Percentiles rank a stretch among this genome's conserved stretches.
Evolutionary conservation across 139 green algal species (phyloP).

Genomic region (Diplosphaera chodatii): DNA sequence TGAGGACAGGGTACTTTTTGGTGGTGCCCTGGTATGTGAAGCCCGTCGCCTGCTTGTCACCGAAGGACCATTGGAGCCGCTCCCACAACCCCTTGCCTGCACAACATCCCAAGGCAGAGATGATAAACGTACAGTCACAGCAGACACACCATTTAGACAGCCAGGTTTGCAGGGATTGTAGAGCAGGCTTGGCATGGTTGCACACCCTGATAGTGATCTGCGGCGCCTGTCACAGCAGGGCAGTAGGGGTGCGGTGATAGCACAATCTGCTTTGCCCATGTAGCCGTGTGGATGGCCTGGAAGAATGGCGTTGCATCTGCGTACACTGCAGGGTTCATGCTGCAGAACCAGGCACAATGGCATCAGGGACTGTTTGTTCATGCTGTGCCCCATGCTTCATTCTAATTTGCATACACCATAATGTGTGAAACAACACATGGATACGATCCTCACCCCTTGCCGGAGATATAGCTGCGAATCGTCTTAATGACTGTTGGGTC

Average conservation of each 20-base stretch:
- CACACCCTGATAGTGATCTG: neutral
- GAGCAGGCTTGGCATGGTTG: no score
- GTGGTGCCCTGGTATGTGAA: neutral
- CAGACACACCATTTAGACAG: no score
- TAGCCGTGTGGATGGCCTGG: neutral
- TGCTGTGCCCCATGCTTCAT: no score
- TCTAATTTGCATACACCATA: no score
- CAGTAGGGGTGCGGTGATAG: neutral
- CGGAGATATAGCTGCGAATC: no score
- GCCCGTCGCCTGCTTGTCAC: neutral
- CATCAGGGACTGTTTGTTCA: no score
- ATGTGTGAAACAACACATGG: no score
- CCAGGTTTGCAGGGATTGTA: no score
- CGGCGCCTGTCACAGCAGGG: neutral
- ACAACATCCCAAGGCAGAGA: no score
- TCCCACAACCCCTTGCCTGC: neutral
- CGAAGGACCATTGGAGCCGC: constrained; percentile 2
- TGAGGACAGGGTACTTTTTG: neutral
- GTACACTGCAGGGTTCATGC: neutral
- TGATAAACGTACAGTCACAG: no score
- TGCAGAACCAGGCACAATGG: no score
- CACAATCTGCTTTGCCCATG: neutral
- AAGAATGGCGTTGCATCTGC: constrained; percentile 1
- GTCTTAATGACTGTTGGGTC: neutral
- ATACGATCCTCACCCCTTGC: neutral